Percentiles rank a stretch among this genome's conserved stretches.
phyloP scores from a whole-genome alignment of 2,329 filamentous ascomycete species.

The Alternaria alternata region DNA sequence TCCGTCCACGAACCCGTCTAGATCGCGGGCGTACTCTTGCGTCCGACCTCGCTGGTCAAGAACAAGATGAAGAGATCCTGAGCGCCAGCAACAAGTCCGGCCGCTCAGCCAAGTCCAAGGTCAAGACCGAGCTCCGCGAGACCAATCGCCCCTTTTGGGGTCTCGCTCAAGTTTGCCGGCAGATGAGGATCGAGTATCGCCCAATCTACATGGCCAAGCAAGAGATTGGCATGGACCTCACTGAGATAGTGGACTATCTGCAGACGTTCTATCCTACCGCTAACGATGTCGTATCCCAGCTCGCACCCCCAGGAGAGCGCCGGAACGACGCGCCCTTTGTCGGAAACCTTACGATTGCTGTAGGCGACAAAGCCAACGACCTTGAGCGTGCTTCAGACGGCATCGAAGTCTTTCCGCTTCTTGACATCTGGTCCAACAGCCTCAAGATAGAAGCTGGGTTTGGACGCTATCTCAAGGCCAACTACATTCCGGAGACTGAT shows the following conservation, averaged over 20 bases:
- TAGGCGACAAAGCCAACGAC: slow-evolving; percentile 22
- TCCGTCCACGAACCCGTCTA: slow-evolving; percentile 34
- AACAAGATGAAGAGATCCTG: slow-evolving; percentile 18
- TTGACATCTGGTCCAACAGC: slow-evolving; percentile 42
- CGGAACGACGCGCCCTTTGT: slow-evolving; percentile 28
- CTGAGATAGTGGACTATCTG: slow-evolving; percentile 28
- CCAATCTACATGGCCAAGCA: slow-evolving; percentile 33
- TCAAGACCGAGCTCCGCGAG: slow-evolving; percentile 16
- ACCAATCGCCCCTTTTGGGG: slow-evolving; percentile 37
- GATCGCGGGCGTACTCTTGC: slow-evolving; percentile 25
- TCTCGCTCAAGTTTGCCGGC: slow-evolving; percentile 36
- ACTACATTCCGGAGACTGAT: slow-evolving; percentile 29
- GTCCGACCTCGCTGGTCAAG: slow-evolving; percentile 24
- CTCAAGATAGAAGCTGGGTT: slow-evolving; percentile 40
- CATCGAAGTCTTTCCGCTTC: slow-evolving; percentile 33
- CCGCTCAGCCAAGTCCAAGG: background rate
- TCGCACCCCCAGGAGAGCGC: slow-evolving; percentile 7
- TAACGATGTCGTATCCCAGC: background rate
- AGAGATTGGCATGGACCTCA: slow-evolving; percentile 40
- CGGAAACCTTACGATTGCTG: slow-evolving; percentile 41
- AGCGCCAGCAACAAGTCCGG: background rate
- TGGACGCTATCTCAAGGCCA: slow-evolving; percentile 32
- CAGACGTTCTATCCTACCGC: slow-evolving; percentile 31
- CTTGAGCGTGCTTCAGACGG: slow-evolving; percentile 22
- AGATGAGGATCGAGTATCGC: slow-evolving; percentile 38